A percentile compares a stretch with the other conserved stretches of the same genome.
phyloP scores from a whole-genome alignment of 2,329 filamentous ascomycete genomes.

The Hymenotorrendiella dingleyae region DNA sequence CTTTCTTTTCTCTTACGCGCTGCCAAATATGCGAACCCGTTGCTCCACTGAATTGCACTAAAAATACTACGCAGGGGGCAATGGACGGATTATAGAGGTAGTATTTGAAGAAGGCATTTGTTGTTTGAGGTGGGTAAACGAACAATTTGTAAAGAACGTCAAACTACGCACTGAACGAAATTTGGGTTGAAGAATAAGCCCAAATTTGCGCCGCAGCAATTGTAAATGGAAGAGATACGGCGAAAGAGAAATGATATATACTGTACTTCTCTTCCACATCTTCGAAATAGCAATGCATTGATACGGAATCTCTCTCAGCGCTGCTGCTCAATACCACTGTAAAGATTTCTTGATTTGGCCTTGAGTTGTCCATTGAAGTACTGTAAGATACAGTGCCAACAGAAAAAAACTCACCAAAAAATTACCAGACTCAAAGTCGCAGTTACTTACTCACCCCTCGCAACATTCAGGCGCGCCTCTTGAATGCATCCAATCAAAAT shows the following conservation, averaged over 20 bases:
- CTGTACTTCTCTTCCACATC: not conserved
- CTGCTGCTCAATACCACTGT: too few relatives aligned
- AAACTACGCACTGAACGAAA: not conserved
- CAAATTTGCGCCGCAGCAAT: not conserved
- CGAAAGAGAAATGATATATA: not conserved
- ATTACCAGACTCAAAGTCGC: too few relatives aligned
- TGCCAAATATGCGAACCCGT: conserved; percentile 33
- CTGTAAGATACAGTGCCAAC: too few relatives aligned
- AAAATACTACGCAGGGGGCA: conserved; percentile 36
- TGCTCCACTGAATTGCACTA: conserved; percentile 34
- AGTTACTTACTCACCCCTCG: too few relatives aligned
- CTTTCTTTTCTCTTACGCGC: conserved; percentile 35
- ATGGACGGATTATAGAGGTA: conserved; percentile 45
- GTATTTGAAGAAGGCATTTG: not conserved
- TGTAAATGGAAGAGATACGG: not conserved
- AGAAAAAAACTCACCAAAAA: too few relatives aligned
- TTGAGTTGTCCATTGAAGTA: too few relatives aligned
- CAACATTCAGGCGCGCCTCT: not conserved
- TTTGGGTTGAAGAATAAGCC: not conserved
- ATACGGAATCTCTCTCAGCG: too few relatives aligned
- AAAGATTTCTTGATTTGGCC: too few relatives aligned
- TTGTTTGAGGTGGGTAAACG: not conserved
- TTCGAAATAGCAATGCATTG: not conserved
- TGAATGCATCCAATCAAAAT: not conserved
- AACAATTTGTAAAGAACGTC: not conserved